Base-by-base conservation (phyloP, 2,329 filamentous ascomycete species). In the Claviceps sorghi region DNA sequence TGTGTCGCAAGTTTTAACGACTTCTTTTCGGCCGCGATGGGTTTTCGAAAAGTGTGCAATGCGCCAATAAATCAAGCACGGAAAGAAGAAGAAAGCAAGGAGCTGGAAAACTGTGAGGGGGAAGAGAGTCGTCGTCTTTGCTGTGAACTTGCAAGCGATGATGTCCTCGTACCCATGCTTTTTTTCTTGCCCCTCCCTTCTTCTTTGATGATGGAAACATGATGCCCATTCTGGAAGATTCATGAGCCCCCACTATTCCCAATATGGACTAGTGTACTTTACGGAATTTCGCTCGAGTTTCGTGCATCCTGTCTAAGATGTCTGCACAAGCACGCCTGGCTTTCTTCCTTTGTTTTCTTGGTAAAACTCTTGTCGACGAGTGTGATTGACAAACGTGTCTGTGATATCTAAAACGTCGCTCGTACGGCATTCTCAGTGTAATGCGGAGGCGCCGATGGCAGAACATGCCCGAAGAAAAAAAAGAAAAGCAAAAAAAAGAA, bases 171-270 rank as follows among this genome's bases (percentile, higher is more conserved):
- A 15, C 13, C 13, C 34, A 46, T n/a, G 29, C n/a, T 34, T 40
- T 15, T 48, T 38, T 48, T 38, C 44, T 45, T 22, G 32, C 36
- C 17, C 36, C 7, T 5, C 36, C 36, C 7, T n/a, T 7, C 13
- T 15, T 8, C 46, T 40, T 29, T 32, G 40, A 45, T 50, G 48
- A 53, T 53, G 30, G 52, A 53, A 48, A 38, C 52, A 48, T 44
- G 48, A 60, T 61, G 63, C 60, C 61, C 57, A 48, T 70, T 70
- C 68, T 70, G 64, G 68, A 70, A 70, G 60, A 61, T 70, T 70
- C 68, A 69, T n/a, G 22, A 51, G 49, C 22, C 3, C 36, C 46
- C 58, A 15, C 59, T 61, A 64, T 36, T 48, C 59, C 55, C 2
- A 26, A 64, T 57, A 2, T 17, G 22, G 49, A 42, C 55, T 68